Percentiles rank a stretch among this genome's conserved stretches.
phyloP scores from a whole-genome alignment of 208 protist genomes.

The Leishmania tarentolae region DNA sequence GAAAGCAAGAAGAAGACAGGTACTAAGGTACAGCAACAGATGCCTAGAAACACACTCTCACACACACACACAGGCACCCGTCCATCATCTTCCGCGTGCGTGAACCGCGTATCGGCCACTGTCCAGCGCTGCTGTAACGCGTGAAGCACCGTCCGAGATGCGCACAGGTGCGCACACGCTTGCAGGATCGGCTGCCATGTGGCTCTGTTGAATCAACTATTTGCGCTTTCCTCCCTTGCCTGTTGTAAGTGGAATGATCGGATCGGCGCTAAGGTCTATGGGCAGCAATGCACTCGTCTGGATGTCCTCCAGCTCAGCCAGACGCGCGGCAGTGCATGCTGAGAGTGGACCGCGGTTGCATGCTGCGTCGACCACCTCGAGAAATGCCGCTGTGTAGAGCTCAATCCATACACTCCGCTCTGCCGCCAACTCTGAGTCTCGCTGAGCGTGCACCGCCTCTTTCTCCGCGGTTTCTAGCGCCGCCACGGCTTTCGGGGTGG shows the following conservation, averaged over 20 bases:
- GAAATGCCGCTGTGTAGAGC: slow-evolving; percentile 20
- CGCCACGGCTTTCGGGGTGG: slow-evolving; percentile 1
- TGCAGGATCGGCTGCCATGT: background rate
- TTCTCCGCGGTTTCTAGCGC: slow-evolving; percentile 13
- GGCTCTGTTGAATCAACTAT: background rate
- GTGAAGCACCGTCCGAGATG: background rate
- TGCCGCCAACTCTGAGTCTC: slow-evolving; percentile 10
- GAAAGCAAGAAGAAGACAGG: background rate
- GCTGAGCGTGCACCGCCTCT: background rate
- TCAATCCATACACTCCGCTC: slow-evolving; percentile 2
- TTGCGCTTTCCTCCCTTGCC: slow-evolving; percentile 28
- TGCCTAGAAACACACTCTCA: background rate
- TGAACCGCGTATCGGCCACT: background rate
- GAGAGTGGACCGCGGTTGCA: slow-evolving; percentile 65
- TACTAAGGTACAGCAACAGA: background rate
- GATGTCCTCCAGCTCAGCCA: slow-evolving; percentile 48
- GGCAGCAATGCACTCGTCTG: slow-evolving; percentile 55
- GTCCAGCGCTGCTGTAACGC: background rate
- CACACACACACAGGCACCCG: background rate
- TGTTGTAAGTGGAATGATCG: slow-evolving; percentile 36
- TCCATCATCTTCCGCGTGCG: background rate
- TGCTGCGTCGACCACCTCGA: slow-evolving; percentile 45
- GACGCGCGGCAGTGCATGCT: slow-evolving; percentile 41
- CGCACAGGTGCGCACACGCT: background rate
- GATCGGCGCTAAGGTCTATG: slow-evolving; percentile 58